Evolutionary conservation across 2,329 filamentous ascomycete genomes (phyloP).

Genomic region (Sordariomycetes sp.): DNA sequence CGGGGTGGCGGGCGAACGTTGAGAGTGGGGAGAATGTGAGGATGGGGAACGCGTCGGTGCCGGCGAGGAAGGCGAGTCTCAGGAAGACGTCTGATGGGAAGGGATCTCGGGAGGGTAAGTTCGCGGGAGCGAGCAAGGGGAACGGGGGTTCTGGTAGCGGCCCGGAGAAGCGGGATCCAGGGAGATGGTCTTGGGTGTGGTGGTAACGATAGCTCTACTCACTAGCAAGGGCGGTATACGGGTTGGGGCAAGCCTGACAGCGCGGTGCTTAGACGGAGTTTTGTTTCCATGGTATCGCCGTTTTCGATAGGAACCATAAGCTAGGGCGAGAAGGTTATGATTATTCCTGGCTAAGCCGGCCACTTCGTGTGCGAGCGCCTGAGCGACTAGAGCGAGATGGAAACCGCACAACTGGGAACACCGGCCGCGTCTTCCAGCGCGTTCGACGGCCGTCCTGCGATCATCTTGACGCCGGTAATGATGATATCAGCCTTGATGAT

Average conservation of each 20-base stretch:
- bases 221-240: not conserved
- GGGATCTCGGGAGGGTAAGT: not conserved
- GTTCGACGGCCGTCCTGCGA: no score
- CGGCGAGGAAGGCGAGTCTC: not conserved
- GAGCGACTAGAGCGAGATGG: no score
- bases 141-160: not conserved
- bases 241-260: not conserved
- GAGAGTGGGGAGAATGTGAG: not conserved
- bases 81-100: constrained; percentile 1
- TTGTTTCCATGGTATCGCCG: no score
- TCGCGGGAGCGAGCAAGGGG: not conserved
- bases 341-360: no score
- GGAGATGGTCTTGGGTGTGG: constrained; percentile 10
- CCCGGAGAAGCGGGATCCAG: constrained; percentile 1
- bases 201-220: constrained; percentile 4
- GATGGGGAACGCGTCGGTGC: constrained; percentile 1
- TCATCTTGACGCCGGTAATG: no score
- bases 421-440: no score
- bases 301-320: no score
- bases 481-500: no score
- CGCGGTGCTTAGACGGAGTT: not conserved
- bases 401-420: no score
- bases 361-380: no score
- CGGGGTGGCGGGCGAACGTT: not conserved
- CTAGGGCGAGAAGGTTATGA: no score